A percentile compares a stretch with the other conserved stretches of the same genome.
Conservation (phyloP, 805 yeast genomes). For the Maudiozyma bulderi region DNA sequence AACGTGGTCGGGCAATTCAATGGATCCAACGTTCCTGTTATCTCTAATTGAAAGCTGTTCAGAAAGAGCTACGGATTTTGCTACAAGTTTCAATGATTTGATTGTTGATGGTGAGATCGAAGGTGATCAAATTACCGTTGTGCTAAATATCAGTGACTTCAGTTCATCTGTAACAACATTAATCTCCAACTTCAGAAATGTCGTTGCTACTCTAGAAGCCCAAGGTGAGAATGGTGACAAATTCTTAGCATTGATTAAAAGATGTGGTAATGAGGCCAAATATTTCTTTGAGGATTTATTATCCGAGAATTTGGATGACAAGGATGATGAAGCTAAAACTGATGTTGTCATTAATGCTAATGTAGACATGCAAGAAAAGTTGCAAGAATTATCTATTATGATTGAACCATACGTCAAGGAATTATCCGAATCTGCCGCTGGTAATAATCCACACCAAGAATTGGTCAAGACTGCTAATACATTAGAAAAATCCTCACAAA, state of each 20-base stretch:
- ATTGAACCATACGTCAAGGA: constrained; percentile 34
- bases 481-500: constrained; percentile 54
- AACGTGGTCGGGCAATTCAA: constrained; percentile 7
- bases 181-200: constrained; percentile 32
- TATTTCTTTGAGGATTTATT: constrained; percentile 50
- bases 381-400: constrained; percentile 54
- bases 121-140: constrained; percentile 43
- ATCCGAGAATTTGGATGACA: constrained; percentile 42
- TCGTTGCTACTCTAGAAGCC: constrained; percentile 4
- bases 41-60: constrained; percentile 65
- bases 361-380: constrained; percentile 58
- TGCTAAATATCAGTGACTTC: constrained; percentile 32
- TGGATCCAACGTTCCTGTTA: constrained; percentile 6
- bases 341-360: constrained; percentile 72
- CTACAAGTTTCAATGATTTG: constrained; percentile 39
- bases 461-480: constrained; percentile 64
- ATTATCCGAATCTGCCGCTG: constrained; percentile 25
- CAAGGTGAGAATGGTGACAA: constrained; percentile 3
- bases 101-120: constrained; percentile 62
- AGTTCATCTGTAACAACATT: constrained; percentile 32
- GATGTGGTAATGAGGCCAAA: constrained; percentile 52
- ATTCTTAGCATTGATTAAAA: constrained; percentile 25
- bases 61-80: constrained; percentile 67
- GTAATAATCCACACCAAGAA: constrained; percentile 63
- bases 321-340: constrained; percentile 56